phyloP scores from a whole-genome alignment of 179 eudicot species.

The Beta macrorhiza region DNA sequence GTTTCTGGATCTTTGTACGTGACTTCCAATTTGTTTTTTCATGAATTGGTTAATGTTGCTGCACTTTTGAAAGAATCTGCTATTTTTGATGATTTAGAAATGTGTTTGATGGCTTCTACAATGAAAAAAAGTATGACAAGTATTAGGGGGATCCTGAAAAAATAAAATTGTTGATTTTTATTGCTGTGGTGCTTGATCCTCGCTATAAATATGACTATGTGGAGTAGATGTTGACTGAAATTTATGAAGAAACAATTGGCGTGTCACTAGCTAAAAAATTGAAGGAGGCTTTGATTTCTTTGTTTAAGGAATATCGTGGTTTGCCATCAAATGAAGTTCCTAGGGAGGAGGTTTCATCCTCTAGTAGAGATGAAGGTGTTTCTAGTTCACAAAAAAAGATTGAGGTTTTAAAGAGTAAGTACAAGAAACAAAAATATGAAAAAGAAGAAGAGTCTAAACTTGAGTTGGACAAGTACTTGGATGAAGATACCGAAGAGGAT shows the following conservation, averaged over 20 bases:
- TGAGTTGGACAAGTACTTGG: background rate
- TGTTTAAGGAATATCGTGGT: background rate
- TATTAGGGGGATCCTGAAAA: background rate
- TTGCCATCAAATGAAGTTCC: no score
- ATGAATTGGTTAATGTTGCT: no score
- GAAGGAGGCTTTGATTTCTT: background rate
- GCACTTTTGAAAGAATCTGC: no score
- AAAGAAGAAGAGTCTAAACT: background rate
- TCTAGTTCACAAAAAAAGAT: background rate
- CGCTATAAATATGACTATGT: background rate
- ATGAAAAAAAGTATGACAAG: slow-evolving; percentile 12
- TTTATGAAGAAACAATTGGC: background rate
- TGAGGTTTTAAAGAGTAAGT: background rate
- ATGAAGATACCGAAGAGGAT: background rate
- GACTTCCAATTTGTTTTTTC: no score
- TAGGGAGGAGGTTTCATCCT: no score
- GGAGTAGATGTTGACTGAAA: background rate
- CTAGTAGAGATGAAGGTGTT: no score
- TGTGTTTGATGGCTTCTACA: background rate
- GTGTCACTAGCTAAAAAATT: background rate
- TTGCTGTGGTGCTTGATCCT: slow-evolving; percentile 2
- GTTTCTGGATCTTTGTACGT: no score
- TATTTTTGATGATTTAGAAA: no score
- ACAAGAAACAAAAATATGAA: background rate
- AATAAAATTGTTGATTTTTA: background rate